These are phyloP conservation scores for Canna indica DNA, from an alignment of 176 grass and related monocot species.

Conservation along the genomic window DNA sequence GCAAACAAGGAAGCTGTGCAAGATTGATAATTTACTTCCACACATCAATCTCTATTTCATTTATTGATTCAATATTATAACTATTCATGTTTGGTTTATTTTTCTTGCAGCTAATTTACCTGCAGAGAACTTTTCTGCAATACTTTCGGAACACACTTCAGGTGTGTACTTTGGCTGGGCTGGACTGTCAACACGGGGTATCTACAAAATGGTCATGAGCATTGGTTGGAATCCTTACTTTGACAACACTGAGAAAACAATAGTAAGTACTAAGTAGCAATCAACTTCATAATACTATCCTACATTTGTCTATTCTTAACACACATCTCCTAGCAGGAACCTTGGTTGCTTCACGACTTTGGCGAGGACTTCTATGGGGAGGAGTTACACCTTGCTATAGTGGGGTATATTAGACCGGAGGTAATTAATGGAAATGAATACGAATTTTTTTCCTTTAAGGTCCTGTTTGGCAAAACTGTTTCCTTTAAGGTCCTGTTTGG, in stretches of 20 bases:
- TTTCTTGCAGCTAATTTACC: constrained; percentile 68
- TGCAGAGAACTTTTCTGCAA: constrained; percentile 63
- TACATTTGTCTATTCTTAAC: constrained; percentile 21
- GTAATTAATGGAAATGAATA: constrained; percentile 25
- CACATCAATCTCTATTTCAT: no score
- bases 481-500: no score
- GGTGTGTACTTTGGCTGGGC: constrained; percentile 98
- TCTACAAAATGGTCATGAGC: constrained; percentile 98
- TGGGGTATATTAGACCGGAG: constrained; percentile 89
- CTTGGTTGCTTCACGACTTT: constrained; percentile 95
- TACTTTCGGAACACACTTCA: constrained; percentile 78
- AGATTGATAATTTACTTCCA: no score
- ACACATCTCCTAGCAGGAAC: constrained; percentile 46
- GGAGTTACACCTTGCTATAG: constrained; percentile 79
- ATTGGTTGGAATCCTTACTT: constrained; percentile 99
- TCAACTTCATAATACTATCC: constrained; percentile 8
- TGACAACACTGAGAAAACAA: constrained; percentile 82
- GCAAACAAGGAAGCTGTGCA: no score
- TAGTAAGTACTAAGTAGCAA: constrained; percentile 63
- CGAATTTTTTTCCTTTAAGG: no score
- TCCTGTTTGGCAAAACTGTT: no score
- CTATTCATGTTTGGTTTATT: background rate
- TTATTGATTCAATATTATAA: background rate
- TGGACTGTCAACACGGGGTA: constrained; percentile 47
- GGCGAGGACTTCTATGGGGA: constrained; percentile 79